Conservation (phyloP, 2,329 filamentous ascomycete genomes). For the Aspergillus ibericus region DNA sequence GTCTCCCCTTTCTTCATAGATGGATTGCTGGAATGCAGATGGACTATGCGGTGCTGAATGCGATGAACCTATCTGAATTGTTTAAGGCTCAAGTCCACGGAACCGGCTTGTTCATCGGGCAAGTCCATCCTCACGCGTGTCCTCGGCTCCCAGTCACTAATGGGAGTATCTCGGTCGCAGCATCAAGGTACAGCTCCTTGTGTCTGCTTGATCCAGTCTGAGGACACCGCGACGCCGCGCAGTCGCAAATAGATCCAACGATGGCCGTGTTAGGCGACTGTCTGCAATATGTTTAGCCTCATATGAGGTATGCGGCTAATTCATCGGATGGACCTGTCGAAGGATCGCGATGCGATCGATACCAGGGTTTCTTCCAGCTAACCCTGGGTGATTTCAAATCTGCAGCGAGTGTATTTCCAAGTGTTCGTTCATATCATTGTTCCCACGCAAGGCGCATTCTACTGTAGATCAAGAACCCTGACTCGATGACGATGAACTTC, state of each 20-base stretch:
- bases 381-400: neutral
- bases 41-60: neutral
- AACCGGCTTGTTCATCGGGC: neutral
- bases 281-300: no score
- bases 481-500: slow-evolving; percentile 21
- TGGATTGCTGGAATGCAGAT: neutral
- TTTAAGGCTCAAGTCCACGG: neutral
- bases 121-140: no score
- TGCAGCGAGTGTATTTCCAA: neutral
- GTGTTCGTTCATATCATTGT: neutral
- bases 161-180: no score
- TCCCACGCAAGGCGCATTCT: neutral
- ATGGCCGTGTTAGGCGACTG: no score
- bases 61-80: neutral
- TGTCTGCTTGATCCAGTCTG: no score
- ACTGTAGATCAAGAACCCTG: slow-evolving; percentile 3
- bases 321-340: neutral
- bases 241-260: no score
- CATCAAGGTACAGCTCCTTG: no score
- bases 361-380: neutral
- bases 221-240: no score
- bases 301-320: neutral
- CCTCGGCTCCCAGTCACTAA: no score
- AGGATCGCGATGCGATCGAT: neutral
- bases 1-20: neutral